Conservation (phyloP, 2,329 filamentous ascomycete genomes). For the Lasiodiplodia sp. region DNA sequence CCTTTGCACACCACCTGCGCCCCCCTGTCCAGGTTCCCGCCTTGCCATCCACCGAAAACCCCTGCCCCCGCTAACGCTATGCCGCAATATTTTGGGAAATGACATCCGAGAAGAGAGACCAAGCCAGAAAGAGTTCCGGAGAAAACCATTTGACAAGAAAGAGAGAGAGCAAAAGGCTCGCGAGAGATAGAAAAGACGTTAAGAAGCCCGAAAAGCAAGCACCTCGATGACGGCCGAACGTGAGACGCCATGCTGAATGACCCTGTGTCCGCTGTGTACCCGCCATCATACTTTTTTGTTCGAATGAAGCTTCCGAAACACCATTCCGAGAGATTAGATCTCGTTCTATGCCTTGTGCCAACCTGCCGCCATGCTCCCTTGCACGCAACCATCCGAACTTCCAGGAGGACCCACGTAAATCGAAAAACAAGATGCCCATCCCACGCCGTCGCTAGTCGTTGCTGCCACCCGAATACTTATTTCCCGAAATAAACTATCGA, state of each 20-base stretch:
- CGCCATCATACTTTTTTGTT: slow-evolving; percentile 31
- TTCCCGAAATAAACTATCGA: slow-evolving; percentile 29
- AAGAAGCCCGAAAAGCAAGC: slow-evolving; percentile 29
- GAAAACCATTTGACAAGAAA: slow-evolving; percentile 31
- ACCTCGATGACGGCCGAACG: slow-evolving; percentile 26
- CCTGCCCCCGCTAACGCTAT: slow-evolving; percentile 31
- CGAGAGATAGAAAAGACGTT: slow-evolving; percentile 26
- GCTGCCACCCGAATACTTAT: slow-evolving; percentile 31
- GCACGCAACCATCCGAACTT: slow-evolving; percentile 29
- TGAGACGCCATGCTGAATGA: slow-evolving; percentile 29
- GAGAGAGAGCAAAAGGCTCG: slow-evolving; percentile 27
- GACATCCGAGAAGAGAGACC: slow-evolving; percentile 31
- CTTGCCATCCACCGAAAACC: slow-evolving; percentile 27
- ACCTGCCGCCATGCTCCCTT: slow-evolving; percentile 31
- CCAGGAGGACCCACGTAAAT: slow-evolving; percentile 31
- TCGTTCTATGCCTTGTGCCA: slow-evolving; percentile 32
- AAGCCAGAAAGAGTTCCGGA: slow-evolving; percentile 30
- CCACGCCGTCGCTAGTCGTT: slow-evolving; percentile 32
- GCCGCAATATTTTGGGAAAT: slow-evolving; percentile 30
- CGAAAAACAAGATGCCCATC: slow-evolving; percentile 32
- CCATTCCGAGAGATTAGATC: slow-evolving; percentile 29
- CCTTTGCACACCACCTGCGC: slow-evolving; percentile 28
- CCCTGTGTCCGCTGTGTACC: slow-evolving; percentile 26
- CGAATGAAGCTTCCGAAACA: slow-evolving; percentile 31
- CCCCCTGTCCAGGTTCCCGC: slow-evolving; percentile 26